Base-by-base conservation (phyloP, 2,329 filamentous ascomycete species). In the Chrysoporthe puriensis region DNA sequence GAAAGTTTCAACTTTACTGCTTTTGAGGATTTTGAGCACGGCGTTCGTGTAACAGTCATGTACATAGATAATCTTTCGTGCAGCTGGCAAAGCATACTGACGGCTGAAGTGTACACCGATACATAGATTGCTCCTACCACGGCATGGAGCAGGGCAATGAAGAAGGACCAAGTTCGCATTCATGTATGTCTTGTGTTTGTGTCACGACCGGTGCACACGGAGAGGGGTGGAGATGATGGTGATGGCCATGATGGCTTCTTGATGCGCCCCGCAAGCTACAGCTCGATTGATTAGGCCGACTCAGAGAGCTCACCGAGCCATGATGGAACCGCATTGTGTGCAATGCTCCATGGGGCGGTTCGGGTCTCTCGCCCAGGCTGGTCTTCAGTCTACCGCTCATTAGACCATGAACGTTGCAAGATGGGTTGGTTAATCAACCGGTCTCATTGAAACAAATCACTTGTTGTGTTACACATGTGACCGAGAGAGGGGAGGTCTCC, bases 11-110 rank as follows among this genome's bases (percentile, higher is more conserved):
- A 46, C 50, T 44, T 63, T 44, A 36, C 21, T n/a, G 2, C 11
- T 62, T 63, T 54, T 42, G 34, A 63, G 50, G 61, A 43, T 16
- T 42, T 21, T 50, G 32, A 62, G 46, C 62, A 63, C 50, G 62
- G 62, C 40, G 62, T 26, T 56, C 40, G 50, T 42, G 48, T 54
- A 40, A 63, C 13, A 52, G 18, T 40, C 46, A 63, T 63, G 61
- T 52, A 63, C 18, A 43, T 62, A 62, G 44, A 62, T 62, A 48
- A 46, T 14, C 9, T 11, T 54, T 63, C 43, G 43, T 14, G n/a
- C 62, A 56, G 50, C 62, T 63, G 61, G 62, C 40, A 56, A 32
- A 56, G 36, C 34, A 34, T 57, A 5, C 21, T 63, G 48, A 18
- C 32, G 34, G 48, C 61, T 63, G 18, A 21, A 34, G 61, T 63